Percentiles rank a stretch among this genome's conserved stretches.
phyloP scores from a whole-genome alignment of 257 asterid species.

The Capsicum baccatum region DNA sequence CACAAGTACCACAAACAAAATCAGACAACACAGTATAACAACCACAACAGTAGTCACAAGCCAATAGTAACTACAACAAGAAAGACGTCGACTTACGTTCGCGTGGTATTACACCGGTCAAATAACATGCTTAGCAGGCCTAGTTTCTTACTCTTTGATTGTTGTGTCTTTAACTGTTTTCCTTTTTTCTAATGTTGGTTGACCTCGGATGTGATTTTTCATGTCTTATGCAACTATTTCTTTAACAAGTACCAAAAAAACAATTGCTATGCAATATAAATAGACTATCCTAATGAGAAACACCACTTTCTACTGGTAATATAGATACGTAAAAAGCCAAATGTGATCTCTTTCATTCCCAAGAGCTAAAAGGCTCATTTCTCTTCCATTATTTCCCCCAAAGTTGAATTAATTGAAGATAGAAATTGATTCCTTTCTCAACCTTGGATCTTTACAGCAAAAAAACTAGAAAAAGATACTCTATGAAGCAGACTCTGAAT shows the following conservation, averaged over 20 bases:
- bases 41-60: too few species aligned
- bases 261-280: not conserved
- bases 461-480: too few species aligned
- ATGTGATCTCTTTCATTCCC: not conserved
- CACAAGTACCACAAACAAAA: too few species aligned
- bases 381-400: slow-evolving; percentile 15
- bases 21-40: too few species aligned
- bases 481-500: too few species aligned
- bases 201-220: not conserved
- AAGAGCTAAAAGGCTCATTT: not conserved
- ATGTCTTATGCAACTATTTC: not conserved
- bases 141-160: slow-evolving; percentile 23
- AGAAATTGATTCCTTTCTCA: too few species aligned
- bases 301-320: not conserved
- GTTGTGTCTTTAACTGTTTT: not conserved
- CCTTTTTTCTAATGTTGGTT: not conserved
- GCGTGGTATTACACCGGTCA: slow-evolving; percentile 83
- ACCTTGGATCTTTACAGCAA: too few species aligned
- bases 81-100: slow-evolving; percentile 94
- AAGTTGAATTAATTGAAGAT: not conserved
- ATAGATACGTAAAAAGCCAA: not conserved
- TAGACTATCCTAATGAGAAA: not conserved
- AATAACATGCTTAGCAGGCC: slow-evolving; percentile 33
- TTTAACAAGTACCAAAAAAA: not conserved
- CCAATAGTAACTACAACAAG: slow-evolving; percentile 39